Evolutionary conservation across 768 basidiomycete species (phyloP).

Genomic region (Leccinum variicolor): DNA sequence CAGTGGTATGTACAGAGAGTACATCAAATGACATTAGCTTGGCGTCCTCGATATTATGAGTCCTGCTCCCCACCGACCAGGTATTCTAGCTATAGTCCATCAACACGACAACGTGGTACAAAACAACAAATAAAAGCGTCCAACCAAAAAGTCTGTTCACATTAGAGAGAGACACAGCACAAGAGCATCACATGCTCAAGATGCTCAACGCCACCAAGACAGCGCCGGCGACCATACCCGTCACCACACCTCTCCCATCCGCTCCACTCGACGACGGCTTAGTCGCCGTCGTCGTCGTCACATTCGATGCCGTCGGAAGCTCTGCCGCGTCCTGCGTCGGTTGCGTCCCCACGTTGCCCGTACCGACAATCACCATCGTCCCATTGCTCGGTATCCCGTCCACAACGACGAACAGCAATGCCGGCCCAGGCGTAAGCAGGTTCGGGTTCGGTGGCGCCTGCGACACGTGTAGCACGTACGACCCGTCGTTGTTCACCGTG

Average conservation of each 20-base stretch:
- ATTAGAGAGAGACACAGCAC: too few relatives aligned
- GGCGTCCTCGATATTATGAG: background rate
- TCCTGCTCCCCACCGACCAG: background rate
- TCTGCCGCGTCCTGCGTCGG: slow-evolving; percentile 40
- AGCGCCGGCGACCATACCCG: background rate
- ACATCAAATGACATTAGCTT: background rate
- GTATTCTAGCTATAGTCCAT: background rate
- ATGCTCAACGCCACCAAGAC: background rate
- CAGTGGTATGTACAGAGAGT: background rate
- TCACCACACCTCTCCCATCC: background rate
- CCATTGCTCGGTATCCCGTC: slow-evolving; percentile 84
- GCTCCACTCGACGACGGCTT: background rate
- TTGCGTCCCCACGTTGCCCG: slow-evolving; percentile 73
- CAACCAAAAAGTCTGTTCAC: background rate
- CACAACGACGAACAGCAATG: slow-evolving; percentile 77
- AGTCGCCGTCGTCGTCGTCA: background rate
- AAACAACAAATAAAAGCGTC: background rate
- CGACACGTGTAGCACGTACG: slow-evolving; percentile 73
- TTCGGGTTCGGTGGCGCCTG: slow-evolving; percentile 85
- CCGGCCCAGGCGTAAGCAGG: slow-evolving; percentile 87
- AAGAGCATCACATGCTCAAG: background rate
- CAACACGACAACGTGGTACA: background rate
- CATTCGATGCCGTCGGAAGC: slow-evolving; percentile 41
- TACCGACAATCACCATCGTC: slow-evolving; percentile 73
- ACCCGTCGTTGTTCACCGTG: slow-evolving; percentile 73